Percentiles rank a stretch among this genome's conserved stretches.
These are phyloP conservation scores for Trichoderma sp. DNA, from an alignment of 2,329 filamentous ascomycete genomes.

Conservation along the genomic window DNA sequence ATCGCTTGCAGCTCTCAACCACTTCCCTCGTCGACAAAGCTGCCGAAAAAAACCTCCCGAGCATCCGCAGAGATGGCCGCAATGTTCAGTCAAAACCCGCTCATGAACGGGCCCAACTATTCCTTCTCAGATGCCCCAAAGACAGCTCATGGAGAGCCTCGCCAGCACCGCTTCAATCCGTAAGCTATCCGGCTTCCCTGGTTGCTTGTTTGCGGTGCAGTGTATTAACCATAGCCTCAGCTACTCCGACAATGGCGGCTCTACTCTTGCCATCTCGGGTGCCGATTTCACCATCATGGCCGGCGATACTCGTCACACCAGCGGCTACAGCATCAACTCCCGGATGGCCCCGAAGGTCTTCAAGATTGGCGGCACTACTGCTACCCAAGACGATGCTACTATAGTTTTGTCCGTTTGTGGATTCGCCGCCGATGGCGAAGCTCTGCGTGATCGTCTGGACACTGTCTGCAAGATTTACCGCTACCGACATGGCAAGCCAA, in stretches of 20 bases:
- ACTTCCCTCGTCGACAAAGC: not conserved
- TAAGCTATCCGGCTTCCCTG: slow-evolving; percentile 44
- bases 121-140: slow-evolving; percentile 61
- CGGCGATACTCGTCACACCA: slow-evolving; percentile 92
- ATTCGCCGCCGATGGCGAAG: slow-evolving; percentile 91
- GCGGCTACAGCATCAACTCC: slow-evolving; percentile 98
- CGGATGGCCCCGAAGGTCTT: slow-evolving; percentile 94
- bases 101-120: slow-evolving; percentile 68
- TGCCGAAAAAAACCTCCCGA: not conserved
- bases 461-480: slow-evolving; percentile 98
- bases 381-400: slow-evolving; percentile 77
- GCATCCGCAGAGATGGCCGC: slow-evolving; percentile 50
- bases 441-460: slow-evolving; percentile 89
- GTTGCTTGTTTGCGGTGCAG: not conserved
- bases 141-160: slow-evolving; percentile 51
- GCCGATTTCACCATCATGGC: slow-evolving; percentile 94
- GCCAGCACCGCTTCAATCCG: slow-evolving; percentile 89
- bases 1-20: slow-evolving; percentile 19
- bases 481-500: slow-evolving; percentile 95
- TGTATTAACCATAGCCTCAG: slow-evolving; percentile 42
- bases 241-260: slow-evolving; percentile 97
- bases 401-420: slow-evolving; percentile 93
- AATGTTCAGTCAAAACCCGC: slow-evolving; percentile 68
- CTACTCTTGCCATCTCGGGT: slow-evolving; percentile 90
- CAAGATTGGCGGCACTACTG: slow-evolving; percentile 88